Percentiles rank a stretch among this genome's conserved stretches.
Evolutionary conservation across 257 asterid genomes (phyloP).

Genomic region (Gardenia jasminoides): DNA sequence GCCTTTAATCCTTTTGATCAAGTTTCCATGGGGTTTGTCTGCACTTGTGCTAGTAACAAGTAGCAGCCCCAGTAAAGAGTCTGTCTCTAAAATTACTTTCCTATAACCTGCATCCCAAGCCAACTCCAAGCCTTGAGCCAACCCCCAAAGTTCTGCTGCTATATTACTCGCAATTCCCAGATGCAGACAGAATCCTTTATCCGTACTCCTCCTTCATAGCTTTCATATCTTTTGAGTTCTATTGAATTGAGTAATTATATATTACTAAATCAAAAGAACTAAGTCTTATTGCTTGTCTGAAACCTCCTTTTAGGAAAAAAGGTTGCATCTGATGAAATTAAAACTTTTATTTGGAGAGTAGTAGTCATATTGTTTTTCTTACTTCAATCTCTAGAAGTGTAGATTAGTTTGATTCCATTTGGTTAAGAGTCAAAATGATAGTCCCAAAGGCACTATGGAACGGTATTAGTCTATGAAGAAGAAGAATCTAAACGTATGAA

Average conservation of each 20-base stretch:
- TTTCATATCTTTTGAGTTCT: not conserved
- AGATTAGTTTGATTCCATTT: not conserved
- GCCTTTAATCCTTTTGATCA: no score
- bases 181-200: no score
- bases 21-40: no score
- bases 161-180: no score
- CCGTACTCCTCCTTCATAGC: no score
- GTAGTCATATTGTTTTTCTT: not conserved
- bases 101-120: no score
- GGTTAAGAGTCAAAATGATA: not conserved
- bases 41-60: no score
- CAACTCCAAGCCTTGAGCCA: no score
- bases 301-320: not conserved
- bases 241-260: not conserved
- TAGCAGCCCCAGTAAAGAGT: no score
- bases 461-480: not conserved
- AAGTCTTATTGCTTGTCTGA: not conserved
- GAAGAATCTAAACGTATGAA: not conserved
- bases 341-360: not conserved
- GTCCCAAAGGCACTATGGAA: not conserved
- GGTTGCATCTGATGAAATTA: not conserved
- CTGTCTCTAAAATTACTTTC: no score
- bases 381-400: not conserved
- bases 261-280: not conserved
- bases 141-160: no score